A percentile compares a stretch with the other conserved stretches of the same genome.
Evolutionary conservation across 108 stramenopile species (phyloP).

Genomic region (Aurantiochytrium sp.): DNA sequence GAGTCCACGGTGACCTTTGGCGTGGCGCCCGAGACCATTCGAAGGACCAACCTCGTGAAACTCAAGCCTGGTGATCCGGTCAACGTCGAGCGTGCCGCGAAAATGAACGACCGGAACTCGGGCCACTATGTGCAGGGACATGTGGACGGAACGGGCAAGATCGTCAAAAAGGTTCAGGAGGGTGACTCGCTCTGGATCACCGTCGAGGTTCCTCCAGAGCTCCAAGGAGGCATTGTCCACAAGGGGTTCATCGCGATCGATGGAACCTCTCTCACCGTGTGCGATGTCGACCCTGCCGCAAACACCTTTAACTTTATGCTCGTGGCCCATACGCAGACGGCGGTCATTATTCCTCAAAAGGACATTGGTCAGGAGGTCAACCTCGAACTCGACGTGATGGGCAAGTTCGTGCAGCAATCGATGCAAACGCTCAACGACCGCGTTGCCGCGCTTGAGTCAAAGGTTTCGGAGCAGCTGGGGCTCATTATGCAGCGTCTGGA

Average conservation of each 20-base stretch:
- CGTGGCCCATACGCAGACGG: conserved; percentile 93
- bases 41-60: conserved; percentile 66
- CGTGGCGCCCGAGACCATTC: conserved; percentile 82
- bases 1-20: conserved; percentile 69
- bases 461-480: not conserved
- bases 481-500: not conserved
- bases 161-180: conserved; percentile 68
- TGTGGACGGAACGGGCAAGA: conserved; percentile 78
- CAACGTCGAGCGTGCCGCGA: conserved; percentile 69
- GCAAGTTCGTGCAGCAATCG: conserved; percentile 62
- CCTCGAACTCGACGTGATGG: conserved; percentile 90
- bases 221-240: conserved; percentile 81
- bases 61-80: conserved; percentile 58
- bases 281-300: conserved; percentile 62
- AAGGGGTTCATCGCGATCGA: conserved; percentile 97
- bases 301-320: conserved; percentile 95
- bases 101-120: conserved; percentile 79
- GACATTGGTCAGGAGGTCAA: conserved; percentile 68
- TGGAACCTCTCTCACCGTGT: conserved; percentile 88
- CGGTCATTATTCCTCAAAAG: conserved; percentile 73
- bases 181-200: conserved; percentile 81
- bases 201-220: conserved; percentile 55
- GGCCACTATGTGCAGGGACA: conserved; percentile 98
- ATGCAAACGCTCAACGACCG: not conserved
- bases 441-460: not conserved